phyloP scores from a whole-genome alignment of 169 alveolate genomes.

The Plasmodium relictum region DNA sequence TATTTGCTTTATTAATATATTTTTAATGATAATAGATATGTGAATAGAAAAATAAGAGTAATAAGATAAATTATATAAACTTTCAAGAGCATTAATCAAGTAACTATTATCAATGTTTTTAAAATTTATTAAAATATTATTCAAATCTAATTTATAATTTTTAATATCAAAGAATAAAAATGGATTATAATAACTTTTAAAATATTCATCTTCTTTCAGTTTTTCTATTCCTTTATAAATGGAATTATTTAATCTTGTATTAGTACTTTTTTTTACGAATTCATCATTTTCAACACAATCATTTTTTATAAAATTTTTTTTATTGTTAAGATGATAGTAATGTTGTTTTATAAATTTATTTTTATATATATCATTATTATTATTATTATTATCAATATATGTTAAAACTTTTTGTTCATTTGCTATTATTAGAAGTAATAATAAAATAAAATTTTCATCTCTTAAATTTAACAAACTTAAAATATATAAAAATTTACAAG shows the following conservation, averaged over 20 bases:
- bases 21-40: slow-evolving; percentile 40
- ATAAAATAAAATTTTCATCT: slow-evolving; percentile 35
- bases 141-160: slow-evolving; percentile 34
- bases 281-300: neutral
- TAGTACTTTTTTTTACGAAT: neutral
- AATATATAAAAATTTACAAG: slow-evolving; percentile 54
- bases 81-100: slow-evolving; percentile 36
- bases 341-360: neutral
- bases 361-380: neutral
- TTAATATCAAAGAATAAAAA: slow-evolving; percentile 47
- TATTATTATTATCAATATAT: neutral
- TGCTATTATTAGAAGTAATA: slow-evolving; percentile 36
- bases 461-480: slow-evolving; percentile 50
- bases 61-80: slow-evolving; percentile 46
- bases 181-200: slow-evolving; percentile 61
- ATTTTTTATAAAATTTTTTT: neutral
- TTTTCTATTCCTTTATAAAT: slow-evolving; percentile 40
- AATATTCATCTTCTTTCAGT: slow-evolving; percentile 50
- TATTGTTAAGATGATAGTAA: neutral
- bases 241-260: slow-evolving; percentile 7
- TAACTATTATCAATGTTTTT: slow-evolving; percentile 55
- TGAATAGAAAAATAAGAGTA: slow-evolving; percentile 74
- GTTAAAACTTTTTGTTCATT: slow-evolving; percentile 12
- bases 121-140: slow-evolving; percentile 39
- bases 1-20: slow-evolving; percentile 55